Percentiles rank a stretch among this genome's conserved stretches.
phyloP scores from a whole-genome alignment of 2,329 filamentous ascomycete genomes.

The Drechmeria coniospora region DNA sequence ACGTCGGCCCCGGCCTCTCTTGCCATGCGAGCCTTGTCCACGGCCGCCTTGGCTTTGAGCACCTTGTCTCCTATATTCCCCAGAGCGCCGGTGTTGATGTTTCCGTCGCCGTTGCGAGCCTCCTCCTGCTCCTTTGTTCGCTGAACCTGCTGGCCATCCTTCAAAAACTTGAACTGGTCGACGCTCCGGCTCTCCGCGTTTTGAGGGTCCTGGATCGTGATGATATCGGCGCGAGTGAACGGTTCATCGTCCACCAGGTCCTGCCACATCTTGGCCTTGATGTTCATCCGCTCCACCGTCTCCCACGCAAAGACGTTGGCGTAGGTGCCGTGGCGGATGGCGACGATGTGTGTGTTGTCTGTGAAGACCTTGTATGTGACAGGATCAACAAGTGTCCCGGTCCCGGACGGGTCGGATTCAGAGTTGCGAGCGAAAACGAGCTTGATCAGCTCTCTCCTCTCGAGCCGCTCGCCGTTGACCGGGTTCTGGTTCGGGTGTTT shows the following conservation, averaged over 20 bases:
- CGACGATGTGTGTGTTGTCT: constrained; percentile 94
- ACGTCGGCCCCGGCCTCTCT: constrained; percentile 45
- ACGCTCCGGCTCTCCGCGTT: constrained; percentile 72
- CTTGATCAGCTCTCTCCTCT: constrained; percentile 71
- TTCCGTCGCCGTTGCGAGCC: constrained; percentile 47
- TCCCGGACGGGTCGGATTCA: constrained; percentile 38
- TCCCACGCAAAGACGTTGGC: constrained; percentile 97
- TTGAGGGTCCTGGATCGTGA: constrained; percentile 90
- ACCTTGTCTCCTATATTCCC: constrained; percentile 72
- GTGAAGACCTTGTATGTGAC: constrained; percentile 97
- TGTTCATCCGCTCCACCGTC: constrained; percentile 85
- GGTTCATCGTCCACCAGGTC: constrained; percentile 79
- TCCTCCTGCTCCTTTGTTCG: constrained; percentile 55
- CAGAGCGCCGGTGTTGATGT: constrained; percentile 66
- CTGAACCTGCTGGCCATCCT: constrained; percentile 60
- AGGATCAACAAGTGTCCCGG: constrained; percentile 63
- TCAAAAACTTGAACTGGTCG: constrained; percentile 75
- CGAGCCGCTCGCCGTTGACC: constrained; percentile 64
- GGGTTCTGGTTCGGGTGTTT: constrained; percentile 81
- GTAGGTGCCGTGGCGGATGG: constrained; percentile 61
- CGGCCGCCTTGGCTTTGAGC: constrained; percentile 77
- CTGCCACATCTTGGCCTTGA: constrained; percentile 92
- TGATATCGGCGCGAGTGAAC: constrained; percentile 82
- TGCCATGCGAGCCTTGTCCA: constrained; percentile 74
- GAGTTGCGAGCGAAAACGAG: constrained; percentile 88